Conservation (phyloP, 257 asterid species). For the Ballota nigra region DNA sequence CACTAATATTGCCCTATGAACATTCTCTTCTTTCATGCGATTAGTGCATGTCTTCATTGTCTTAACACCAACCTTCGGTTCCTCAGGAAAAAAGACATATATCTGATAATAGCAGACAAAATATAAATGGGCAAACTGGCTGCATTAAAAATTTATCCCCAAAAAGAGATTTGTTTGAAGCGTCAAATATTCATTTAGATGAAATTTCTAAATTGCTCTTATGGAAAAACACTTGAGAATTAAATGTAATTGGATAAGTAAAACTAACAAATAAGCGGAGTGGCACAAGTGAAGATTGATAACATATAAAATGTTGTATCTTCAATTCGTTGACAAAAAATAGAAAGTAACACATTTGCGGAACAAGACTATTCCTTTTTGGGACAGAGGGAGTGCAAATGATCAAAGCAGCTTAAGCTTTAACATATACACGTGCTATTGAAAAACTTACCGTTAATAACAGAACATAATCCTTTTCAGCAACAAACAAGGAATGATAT, state of each 20-base stretch:
- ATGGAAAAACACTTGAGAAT: neutral
- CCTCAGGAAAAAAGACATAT: conserved; percentile 83
- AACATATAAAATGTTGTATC: neutral
- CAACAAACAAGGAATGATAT: neutral
- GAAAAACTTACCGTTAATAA: neutral
- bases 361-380: neutral
- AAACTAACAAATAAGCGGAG: neutral
- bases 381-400: neutral
- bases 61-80: conserved; percentile 72
- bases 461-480: neutral
- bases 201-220: neutral
- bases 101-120: conserved; percentile 43
- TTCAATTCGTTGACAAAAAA: too few relatives aligned
- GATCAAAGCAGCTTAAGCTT: neutral
- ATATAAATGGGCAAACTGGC: neutral
- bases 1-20: conserved; percentile 64
- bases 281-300: neutral
- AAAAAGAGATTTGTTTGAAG: neutral
- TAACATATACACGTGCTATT: neutral
- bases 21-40: conserved; percentile 69
- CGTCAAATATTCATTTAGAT: neutral
- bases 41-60: conserved; percentile 64
- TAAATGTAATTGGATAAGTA: neutral
- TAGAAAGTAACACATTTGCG: neutral
- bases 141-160: neutral